These are phyloP conservation scores for Williopsis jadinii DNA, from an alignment of 1,139 yeast species.

Conservation along the genomic window DNA sequence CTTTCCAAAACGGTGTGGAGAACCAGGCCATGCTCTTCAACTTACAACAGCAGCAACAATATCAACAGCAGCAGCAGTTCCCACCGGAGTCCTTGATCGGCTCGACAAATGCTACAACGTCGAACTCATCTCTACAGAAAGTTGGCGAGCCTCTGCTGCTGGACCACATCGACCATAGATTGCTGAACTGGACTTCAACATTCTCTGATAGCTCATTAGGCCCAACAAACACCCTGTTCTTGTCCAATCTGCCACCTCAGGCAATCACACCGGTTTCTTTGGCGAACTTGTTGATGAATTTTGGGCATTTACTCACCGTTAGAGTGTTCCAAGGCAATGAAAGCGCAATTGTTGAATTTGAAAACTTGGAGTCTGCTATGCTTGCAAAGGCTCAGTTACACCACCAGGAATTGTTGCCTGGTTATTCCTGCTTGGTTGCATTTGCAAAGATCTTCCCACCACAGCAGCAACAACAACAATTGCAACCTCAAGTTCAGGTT, in stretches of 20 bases:
- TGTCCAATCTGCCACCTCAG: constrained; percentile 66
- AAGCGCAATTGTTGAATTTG: constrained; percentile 70
- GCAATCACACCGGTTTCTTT: constrained; percentile 37
- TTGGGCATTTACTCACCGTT: constrained; percentile 52
- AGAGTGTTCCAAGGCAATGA: constrained; percentile 47
- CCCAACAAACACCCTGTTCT: constrained; percentile 69
- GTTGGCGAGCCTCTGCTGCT: constrained; percentile 30
- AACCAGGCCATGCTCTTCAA: constrained; percentile 10
- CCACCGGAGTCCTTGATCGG: background rate
- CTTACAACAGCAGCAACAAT: constrained; percentile 7
- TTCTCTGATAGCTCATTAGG: constrained; percentile 64
- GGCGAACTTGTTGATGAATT: constrained; percentile 39
- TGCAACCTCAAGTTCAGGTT: constrained; percentile 8
- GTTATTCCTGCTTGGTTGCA: constrained; percentile 55
- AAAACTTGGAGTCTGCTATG: constrained; percentile 66
- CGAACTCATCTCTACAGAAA: background rate
- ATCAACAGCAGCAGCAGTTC: background rate
- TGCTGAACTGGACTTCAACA: constrained; percentile 48
- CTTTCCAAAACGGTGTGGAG: constrained; percentile 24
- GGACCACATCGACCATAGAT: constrained; percentile 50
- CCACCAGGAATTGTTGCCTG: constrained; percentile 77
- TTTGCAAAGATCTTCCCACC: constrained; percentile 54
- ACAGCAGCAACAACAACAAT: constrained; percentile 18
- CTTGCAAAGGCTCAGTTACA: constrained; percentile 69
- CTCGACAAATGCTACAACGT: background rate